These are phyloP conservation scores for Aristolochia contorta DNA, from an alignment of 164 flowering plant species.

Conservation along the genomic window DNA sequence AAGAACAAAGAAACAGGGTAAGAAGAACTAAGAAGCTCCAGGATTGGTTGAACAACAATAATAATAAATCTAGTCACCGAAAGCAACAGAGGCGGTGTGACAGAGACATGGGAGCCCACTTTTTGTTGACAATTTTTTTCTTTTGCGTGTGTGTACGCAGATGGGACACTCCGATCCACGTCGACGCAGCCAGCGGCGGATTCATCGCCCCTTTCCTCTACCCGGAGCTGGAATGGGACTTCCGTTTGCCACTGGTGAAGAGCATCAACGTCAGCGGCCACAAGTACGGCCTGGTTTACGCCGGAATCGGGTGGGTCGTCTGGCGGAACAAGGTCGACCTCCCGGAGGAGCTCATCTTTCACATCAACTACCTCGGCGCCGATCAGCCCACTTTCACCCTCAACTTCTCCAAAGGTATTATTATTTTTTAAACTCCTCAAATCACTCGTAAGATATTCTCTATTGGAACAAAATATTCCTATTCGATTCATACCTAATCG, in stretches of 20 bases:
- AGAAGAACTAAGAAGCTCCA: no score
- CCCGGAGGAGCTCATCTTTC: conserved; percentile 41
- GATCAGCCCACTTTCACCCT: conserved; percentile 44
- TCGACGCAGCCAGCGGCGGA: conserved; percentile 43
- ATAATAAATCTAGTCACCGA: no score
- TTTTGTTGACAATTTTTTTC: neutral
- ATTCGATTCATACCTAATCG: no score
- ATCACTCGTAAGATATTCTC: no score
- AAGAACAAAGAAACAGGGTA: conserved; percentile 40
- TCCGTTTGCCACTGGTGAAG: conserved; percentile 31
- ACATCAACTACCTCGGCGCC: conserved; percentile 37
- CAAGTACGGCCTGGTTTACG: conserved; percentile 35
- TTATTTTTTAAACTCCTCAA: no score
- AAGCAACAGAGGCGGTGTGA: no score
- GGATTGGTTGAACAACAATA: no score
- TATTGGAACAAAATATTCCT: no score
- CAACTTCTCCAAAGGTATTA: conserved; percentile 37
- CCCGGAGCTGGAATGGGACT: conserved; percentile 41
- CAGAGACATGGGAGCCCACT: no score
- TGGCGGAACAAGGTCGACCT: conserved; percentile 37
- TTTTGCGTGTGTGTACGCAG: conserved; percentile 7
- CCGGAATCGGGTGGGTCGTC: conserved; percentile 38
- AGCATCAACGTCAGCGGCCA: conserved; percentile 39
- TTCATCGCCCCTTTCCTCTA: conserved; percentile 35
- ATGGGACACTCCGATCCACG: conserved; percentile 45